phyloP scores from a whole-genome alignment of 2,329 filamentous ascomycete genomes.

The Beauveria pseudobassiana region DNA sequence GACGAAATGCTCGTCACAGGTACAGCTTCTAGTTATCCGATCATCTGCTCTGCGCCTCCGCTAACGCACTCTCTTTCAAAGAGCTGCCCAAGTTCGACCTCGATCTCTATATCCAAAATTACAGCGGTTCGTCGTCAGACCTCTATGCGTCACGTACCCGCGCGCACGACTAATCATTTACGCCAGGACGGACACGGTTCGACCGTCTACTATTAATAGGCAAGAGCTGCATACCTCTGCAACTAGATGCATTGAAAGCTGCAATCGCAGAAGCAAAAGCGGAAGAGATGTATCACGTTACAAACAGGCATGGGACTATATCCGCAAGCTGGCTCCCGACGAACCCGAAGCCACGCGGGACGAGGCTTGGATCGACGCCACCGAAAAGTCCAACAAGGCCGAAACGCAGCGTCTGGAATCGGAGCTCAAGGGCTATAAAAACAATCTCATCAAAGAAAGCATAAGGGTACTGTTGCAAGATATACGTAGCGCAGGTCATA shows the following conservation, averaged over 20 bases:
- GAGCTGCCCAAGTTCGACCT: constrained; percentile 84
- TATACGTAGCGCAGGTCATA: too few relatives aligned
- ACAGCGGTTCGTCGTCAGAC: constrained; percentile 53
- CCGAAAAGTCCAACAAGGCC: constrained; percentile 55
- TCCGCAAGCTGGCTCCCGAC: constrained; percentile 55
- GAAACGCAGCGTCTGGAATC: constrained; percentile 72
- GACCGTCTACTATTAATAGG: constrained; percentile 79
- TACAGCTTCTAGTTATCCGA: background rate
- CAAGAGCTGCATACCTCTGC: constrained; percentile 65
- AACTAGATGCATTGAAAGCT: constrained; percentile 70
- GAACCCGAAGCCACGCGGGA: constrained; percentile 64
- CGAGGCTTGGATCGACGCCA: constrained; percentile 64
- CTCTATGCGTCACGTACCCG: background rate
- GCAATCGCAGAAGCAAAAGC: constrained; percentile 66
- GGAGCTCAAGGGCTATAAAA: constrained; percentile 88
- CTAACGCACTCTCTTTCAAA: constrained; percentile 27
- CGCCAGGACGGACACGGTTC: constrained; percentile 67
- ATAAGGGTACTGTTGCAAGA: constrained; percentile 56
- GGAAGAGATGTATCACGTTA: constrained; percentile 70
- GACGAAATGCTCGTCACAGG: background rate
- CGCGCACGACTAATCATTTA: background rate
- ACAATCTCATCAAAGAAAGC: constrained; percentile 95
- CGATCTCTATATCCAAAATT: constrained; percentile 85
- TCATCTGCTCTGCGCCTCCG: background rate
- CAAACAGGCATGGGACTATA: constrained; percentile 55